Evolutionary conservation across 2,329 filamentous ascomycete species (phyloP).

Genomic region (Aspergillus pseudoterreus): DNA sequence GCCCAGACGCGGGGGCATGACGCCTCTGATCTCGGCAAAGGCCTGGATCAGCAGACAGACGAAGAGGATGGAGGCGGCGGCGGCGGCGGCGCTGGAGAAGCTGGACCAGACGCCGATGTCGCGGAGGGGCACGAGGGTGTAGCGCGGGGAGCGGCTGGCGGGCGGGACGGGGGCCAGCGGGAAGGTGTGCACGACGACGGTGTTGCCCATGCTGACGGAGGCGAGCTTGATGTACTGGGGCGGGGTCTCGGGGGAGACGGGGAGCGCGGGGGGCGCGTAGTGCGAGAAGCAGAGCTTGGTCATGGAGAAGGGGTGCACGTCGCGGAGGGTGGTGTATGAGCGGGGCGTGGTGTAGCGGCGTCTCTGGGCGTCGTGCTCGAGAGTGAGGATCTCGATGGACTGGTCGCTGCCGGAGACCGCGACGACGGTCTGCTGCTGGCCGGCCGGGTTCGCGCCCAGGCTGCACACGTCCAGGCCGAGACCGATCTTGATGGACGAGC

Average conservation of each 20-base stretch:
- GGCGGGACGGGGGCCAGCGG: conserved; percentile 54
- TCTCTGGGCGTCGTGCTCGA: conserved; percentile 59
- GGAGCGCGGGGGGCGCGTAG: conserved; percentile 49
- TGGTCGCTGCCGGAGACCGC: conserved; percentile 77
- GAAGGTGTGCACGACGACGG: conserved; percentile 74
- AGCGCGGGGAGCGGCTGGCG: conserved; percentile 55
- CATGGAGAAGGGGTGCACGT: conserved; percentile 58
- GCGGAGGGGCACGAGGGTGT: conserved; percentile 63
- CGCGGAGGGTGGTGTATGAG: conserved; percentile 49
- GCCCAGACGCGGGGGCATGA: conserved; percentile 55
- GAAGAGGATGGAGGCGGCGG: conserved; percentile 59
- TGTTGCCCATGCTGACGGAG: conserved; percentile 76
- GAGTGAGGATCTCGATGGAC: conserved; percentile 71
- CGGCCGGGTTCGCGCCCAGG: conserved; percentile 56
- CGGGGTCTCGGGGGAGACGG: conserved; percentile 46
- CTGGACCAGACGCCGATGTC: conserved; percentile 53
- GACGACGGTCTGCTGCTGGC: conserved; percentile 72
- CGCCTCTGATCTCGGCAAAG: conserved; percentile 59
- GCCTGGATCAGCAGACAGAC: conserved; percentile 61
- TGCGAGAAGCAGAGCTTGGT: conserved; percentile 52
- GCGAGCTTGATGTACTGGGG: conserved; percentile 70
- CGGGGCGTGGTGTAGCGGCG: conserved; percentile 45
- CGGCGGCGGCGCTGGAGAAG: conserved; percentile 53
- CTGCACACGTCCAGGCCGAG: conserved; percentile 74
- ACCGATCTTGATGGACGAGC: conserved; percentile 66